Evolutionary conservation across 2,329 filamentous ascomycete genomes (phyloP), one percentile per base, ranked within the genome.

Genomic region (Leptographium wingfieldii): DNA sequence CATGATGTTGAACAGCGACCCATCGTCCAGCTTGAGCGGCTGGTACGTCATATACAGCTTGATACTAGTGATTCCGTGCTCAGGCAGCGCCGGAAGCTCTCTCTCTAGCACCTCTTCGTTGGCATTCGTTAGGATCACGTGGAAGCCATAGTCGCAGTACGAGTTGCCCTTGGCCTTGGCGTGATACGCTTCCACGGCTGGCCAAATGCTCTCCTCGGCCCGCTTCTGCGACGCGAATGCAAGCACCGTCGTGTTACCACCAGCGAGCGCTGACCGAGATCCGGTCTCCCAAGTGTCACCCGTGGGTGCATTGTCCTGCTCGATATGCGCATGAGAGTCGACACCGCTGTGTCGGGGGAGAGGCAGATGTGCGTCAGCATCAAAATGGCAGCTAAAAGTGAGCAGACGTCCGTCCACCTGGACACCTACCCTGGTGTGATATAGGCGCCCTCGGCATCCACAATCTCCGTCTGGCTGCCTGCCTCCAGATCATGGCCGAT

Each of bases 181-280:
- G 65, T 84, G 83, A 65, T 90, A 89, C 66, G 86, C 87, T 59
- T 75, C 81, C 58, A 83, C 88, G 70, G 87, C 90, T 69, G 82
- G 86, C 71, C 73, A 80, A 70, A 80, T 76, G 7, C 73, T 76
- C 5, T 71, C 68, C 16, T 80, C 73, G 2, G 69, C 64, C 31
- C 75, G 76, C 43, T 73, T 69, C 65, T 83, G 81, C 3, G 76
- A 74, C 0, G 80, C 81, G 66, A 85, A 84, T 0, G 80, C 75
- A 22, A 84, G 68, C 11, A 84, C 72, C 0, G 81, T 83, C 0
- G 81, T 84, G 16, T 77, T 83, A 25, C 80, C 81, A 6, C 81
- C 80, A 3, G 78, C 79, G 55, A 83, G 72, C 1, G 81, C 81
- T 31, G 74, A 78, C 6, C 80, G 73, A 0, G 78, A 76, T 1